phyloP scores from a whole-genome alignment of 2,329 filamentous ascomycete genomes.

The Raffaelea albimanens region DNA sequence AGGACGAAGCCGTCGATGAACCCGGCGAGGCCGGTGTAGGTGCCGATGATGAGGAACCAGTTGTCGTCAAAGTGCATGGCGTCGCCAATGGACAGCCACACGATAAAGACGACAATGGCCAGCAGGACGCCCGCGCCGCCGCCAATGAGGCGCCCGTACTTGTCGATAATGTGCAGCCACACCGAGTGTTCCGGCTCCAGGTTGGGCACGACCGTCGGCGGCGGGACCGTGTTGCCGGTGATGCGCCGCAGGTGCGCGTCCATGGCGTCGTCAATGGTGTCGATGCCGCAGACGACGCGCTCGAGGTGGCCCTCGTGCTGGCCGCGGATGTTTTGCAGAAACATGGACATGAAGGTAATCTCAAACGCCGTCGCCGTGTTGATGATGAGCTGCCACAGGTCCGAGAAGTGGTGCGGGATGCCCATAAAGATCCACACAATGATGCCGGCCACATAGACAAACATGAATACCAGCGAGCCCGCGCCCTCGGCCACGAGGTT shows the following conservation, averaged over 20 bases:
- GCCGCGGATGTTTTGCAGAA: slow-evolving; percentile 27
- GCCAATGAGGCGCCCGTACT: slow-evolving; percentile 31
- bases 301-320: slow-evolving; percentile 21
- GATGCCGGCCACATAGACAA: slow-evolving; percentile 24
- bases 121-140: slow-evolving; percentile 28
- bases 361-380: slow-evolving; percentile 31
- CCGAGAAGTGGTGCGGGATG: slow-evolving; percentile 17
- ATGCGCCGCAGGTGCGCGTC: slow-evolving; percentile 22
- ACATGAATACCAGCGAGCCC: slow-evolving; percentile 20
- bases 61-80: slow-evolving; percentile 27
- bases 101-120: slow-evolving; percentile 23
- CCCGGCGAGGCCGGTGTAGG: slow-evolving; percentile 33
- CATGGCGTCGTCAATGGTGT: slow-evolving; percentile 22
- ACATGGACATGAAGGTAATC: slow-evolving; percentile 27
- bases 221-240: slow-evolving; percentile 21
- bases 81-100: slow-evolving; percentile 29
- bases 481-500: slow-evolving; percentile 15
- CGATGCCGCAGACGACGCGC: slow-evolving; percentile 20
- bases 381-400: slow-evolving; percentile 29
- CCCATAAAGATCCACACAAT: slow-evolving; percentile 23
- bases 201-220: slow-evolving; percentile 20
- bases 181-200: slow-evolving; percentile 18
- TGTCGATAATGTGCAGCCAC: slow-evolving; percentile 26
- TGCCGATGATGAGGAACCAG: slow-evolving; percentile 37
- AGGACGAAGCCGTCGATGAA: slow-evolving; percentile 33